These are phyloP conservation scores for Fusarium verrucosum DNA, from an alignment of 2,329 filamentous ascomycete genomes.

Conservation along the genomic window DNA sequence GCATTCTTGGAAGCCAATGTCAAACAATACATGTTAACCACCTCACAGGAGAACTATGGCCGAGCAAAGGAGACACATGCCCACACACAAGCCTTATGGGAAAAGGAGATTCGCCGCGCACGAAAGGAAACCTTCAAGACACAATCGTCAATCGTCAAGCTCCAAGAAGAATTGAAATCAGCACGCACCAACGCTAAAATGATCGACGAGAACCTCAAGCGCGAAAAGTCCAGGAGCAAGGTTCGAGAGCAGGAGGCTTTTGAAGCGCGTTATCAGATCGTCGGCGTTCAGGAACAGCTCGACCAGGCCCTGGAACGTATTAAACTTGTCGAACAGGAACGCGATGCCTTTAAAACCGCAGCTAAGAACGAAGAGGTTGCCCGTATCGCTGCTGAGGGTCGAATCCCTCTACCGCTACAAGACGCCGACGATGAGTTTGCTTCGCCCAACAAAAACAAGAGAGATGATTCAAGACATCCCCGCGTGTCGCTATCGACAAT, in stretches of 20 bases:
- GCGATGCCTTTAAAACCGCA: slow-evolving; percentile 76
- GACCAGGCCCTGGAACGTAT: slow-evolving; percentile 70
- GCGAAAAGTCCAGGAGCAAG: slow-evolving; percentile 69
- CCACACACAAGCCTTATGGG: slow-evolving; percentile 73
- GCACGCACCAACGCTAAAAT: slow-evolving; percentile 63
- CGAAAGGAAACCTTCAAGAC: slow-evolving; percentile 79
- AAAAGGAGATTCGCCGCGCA: slow-evolving; percentile 75
- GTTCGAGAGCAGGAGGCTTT: slow-evolving; percentile 76
- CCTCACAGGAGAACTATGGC: slow-evolving; percentile 72
- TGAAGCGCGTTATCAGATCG: slow-evolving; percentile 70
- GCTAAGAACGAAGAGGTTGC: slow-evolving; percentile 78
- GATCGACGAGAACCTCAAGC: slow-evolving; percentile 67
- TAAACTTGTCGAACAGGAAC: slow-evolving; percentile 75
- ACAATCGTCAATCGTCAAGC: slow-evolving; percentile 73
- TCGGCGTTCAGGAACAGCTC: slow-evolving; percentile 72
- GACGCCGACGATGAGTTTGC: slow-evolving; percentile 69
- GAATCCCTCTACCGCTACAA: slow-evolving; percentile 70
- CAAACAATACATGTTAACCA: slow-evolving; percentile 22
- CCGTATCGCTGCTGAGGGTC: slow-evolving; percentile 76
- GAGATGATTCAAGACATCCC: slow-evolving; percentile 46
- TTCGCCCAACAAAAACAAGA: slow-evolving; percentile 68
- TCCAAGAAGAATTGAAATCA: slow-evolving; percentile 78
- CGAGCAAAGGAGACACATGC: slow-evolving; percentile 75
- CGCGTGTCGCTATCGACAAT: slow-evolving; percentile 58
- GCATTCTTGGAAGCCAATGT: slow-evolving; percentile 39